Conservation (phyloP, 2,329 filamentous ascomycete species). For the Fonsecaea multimorphosa region DNA sequence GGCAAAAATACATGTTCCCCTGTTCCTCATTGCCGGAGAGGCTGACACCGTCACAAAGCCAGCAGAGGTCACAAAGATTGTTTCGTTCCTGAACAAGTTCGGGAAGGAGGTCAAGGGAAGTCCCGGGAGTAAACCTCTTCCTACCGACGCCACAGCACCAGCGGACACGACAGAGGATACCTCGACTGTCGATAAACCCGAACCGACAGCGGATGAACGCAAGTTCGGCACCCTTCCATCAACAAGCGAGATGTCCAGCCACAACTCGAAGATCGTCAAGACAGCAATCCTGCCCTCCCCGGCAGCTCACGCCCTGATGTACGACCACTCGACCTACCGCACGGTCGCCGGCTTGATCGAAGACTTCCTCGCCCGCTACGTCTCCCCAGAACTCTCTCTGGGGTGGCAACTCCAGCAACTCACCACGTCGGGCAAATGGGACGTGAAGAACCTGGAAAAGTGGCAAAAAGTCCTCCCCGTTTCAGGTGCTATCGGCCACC, state of each 20-base stretch:
- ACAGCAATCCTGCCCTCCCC: slow-evolving; percentile 74
- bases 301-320: slow-evolving; percentile 83
- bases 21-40: slow-evolving; percentile 80
- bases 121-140: slow-evolving; percentile 34
- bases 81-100: slow-evolving; percentile 39
- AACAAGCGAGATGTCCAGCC: slow-evolving; percentile 44
- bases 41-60: slow-evolving; percentile 78
- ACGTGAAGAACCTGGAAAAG: slow-evolving; percentile 93
- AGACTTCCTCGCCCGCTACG: slow-evolving; percentile 75
- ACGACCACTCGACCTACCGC: slow-evolving; percentile 75
- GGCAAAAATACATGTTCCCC: slow-evolving; percentile 72
- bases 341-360: slow-evolving; percentile 81
- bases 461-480: slow-evolving; percentile 83
- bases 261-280: slow-evolving; percentile 62
- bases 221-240: slow-evolving; percentile 44
- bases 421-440: slow-evolving; percentile 92
- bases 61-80: slow-evolving; percentile 72
- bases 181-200: neutral
- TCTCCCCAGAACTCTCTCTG: slow-evolving; percentile 78
- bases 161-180: slow-evolving; percentile 36
- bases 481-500: slow-evolving; percentile 71
- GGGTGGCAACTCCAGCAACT: slow-evolving; percentile 92
- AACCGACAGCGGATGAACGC: slow-evolving; percentile 49
- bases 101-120: neutral
- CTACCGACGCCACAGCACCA: slow-evolving; percentile 41